Base-by-base conservation (phyloP, 225 moss, liverwort and hornwort genomes). In the Sphagnum contortum region DNA sequence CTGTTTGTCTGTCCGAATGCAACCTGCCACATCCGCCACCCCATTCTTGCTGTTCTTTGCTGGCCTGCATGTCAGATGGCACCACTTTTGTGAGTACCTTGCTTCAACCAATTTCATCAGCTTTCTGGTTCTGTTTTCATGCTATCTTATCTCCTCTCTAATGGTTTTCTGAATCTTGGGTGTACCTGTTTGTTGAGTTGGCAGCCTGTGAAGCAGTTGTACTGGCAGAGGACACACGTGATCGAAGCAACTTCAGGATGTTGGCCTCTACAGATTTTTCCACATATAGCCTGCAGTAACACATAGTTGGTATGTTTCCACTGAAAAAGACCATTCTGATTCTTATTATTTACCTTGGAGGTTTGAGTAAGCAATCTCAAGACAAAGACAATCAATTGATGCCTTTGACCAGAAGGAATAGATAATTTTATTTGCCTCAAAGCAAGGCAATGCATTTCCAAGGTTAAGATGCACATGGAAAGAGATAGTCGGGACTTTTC, bases 191-290 rank as follows among this genome's bases (percentile, higher is more conserved):
- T 51, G 82, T 77, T 47, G 90, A 69, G 66, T 92, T 90, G n/a
- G 80, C 73, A 71, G 87, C 90, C 70, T 85, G 84, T 50, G 83
- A 83, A 66, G 83, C 78, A 12, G 88, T 83, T 58, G 77, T 69
- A 49, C 69, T 83, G 55, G 66, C 70, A 46, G 83, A 68, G 68
- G 82, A 80, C 78, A 82, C 77, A 48, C 96, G 88, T 58, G 88
- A 88, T 64, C 96, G 88, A 8, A 96, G 80, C 49, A 96, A 81
- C 79, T 92, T 96, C 69, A 96, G 66, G 61, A 96, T 96, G 69
- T 96, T 96, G 29, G 96, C 96, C 77, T 96, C 96, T 50, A 96
- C 96, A 54, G 96, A 96, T 55, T 92, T 88, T 66, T 96, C 96
- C 64, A 96, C 92, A 49, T 85, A 96, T 47, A 96, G 75, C 75